Evolutionary conservation across 2,329 filamentous ascomycete species (phyloP), one percentile per base, ranked within the genome.

Genomic region (Kalmusia sp.): DNA sequence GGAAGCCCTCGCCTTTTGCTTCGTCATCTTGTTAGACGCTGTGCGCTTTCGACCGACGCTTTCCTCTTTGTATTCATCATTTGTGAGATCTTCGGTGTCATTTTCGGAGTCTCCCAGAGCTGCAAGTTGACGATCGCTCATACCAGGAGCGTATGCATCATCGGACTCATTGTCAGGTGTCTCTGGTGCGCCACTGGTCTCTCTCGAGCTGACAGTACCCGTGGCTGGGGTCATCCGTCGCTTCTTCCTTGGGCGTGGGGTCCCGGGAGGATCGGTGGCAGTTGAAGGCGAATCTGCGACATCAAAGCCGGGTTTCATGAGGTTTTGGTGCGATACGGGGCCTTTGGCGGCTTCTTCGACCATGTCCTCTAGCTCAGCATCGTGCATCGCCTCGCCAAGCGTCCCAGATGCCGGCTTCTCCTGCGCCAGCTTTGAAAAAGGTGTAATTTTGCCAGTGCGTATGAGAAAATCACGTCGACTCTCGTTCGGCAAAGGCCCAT

Each of bases 361-460:
- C 76, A 82, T 74, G 4, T 74, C 74, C 47, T 90, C 90, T 52
- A 92, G 88, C 68, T 96, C 92, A 0, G 90, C 92, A 69, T 96
- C 91, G 12, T 93, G 78, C 53, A 96, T 83, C 2, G 88, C 89
- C 66, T 93, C 87, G 9, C 89, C 88, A 14, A 96, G 79, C 54
- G 87, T 88, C 2, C 88, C 88, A 38, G 87, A 82, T 2, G 87
- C 81, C 3, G 83, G 85, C 24, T 84, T 79, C 1, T 87, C 78
- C n/a, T 84, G 81, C 12, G 85, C 86, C 63, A 96, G 84, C 58
- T 88, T 90, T 6, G 92, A 90, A 68, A 99, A 99, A 0, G 95
- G 95, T 0, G 95, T 99, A 62, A 99, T 98, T 76, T 98, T 98
- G 56, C 95, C 95, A 0, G 93, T 99, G 24, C 95, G 87, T 43